Evolutionary conservation across 139 green algal genomes (phyloP).

Genomic region (Yamagishiella unicocca): DNA sequence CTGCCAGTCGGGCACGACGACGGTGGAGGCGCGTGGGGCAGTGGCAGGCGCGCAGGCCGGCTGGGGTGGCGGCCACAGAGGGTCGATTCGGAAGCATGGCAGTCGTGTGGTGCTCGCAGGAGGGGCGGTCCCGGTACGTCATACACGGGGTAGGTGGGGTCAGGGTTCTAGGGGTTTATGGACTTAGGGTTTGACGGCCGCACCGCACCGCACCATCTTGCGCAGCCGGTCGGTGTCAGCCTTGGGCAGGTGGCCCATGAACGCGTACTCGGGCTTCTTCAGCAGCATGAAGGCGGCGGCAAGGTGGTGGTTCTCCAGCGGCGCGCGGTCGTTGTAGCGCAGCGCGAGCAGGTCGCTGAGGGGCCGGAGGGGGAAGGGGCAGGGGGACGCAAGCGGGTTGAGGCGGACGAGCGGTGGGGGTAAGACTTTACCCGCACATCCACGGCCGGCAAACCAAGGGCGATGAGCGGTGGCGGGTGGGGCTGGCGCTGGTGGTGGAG

Average conservation of each 20-base stretch:
- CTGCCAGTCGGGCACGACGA: too few relatives aligned
- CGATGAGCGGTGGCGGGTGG: too few relatives aligned
- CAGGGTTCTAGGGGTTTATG: too few relatives aligned
- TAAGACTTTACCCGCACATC: too few relatives aligned
- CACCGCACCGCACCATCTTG: conserved; percentile 32
- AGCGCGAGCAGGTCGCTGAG: conserved; percentile 50
- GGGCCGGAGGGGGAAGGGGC: conserved; percentile 59
- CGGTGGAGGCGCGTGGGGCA: not conserved
- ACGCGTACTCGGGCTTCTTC: conserved; percentile 51
- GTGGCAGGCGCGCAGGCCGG: not conserved
- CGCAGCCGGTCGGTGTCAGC: conserved; percentile 46
- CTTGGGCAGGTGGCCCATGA: conserved; percentile 50
- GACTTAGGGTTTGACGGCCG: too few relatives aligned
- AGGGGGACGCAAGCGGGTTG: conserved; percentile 33
- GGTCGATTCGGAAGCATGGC: too few relatives aligned
- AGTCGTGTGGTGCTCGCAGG: too few relatives aligned
- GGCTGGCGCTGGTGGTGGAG: too few relatives aligned
- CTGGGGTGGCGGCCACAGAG: too few relatives aligned
- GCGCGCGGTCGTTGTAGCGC: conserved; percentile 58
- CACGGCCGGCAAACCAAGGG: too few relatives aligned
- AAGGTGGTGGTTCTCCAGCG: conserved; percentile 74
- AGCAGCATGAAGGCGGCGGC: conserved; percentile 54
- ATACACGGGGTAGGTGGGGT: too few relatives aligned
- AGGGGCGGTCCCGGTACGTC: too few relatives aligned
- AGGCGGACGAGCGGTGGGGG: not conserved